A percentile compares a stretch with the other conserved stretches of the same genome.
phyloP scores from a whole-genome alignment of 306 rosid species.

The Bauhinia variegata region DNA sequence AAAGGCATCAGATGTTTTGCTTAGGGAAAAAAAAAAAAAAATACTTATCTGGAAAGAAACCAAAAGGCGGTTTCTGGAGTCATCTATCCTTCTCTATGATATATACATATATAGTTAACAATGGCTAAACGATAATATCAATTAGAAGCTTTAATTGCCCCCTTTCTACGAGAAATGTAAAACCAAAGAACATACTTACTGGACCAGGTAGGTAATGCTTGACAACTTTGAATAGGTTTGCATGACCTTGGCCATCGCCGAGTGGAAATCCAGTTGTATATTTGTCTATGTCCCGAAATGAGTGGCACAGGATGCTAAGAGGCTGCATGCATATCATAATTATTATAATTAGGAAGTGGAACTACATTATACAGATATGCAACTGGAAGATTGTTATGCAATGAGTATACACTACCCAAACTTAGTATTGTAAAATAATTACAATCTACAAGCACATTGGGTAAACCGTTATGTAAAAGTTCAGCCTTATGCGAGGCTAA shows the following conservation, averaged over 20 bases:
- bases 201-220: slow-evolving; percentile 97
- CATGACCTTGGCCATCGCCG: slow-evolving; percentile 90
- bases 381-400: slow-evolving; percentile 9
- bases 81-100: slow-evolving; percentile 1
- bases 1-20: neutral
- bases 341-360: slow-evolving; percentile 16
- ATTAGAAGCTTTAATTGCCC: neutral
- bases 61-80: neutral
- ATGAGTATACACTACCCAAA: slow-evolving; percentile 11
- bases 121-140: neutral
- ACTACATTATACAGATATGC: slow-evolving; percentile 1
- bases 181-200: slow-evolving; percentile 63
- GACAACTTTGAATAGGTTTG: slow-evolving; percentile 72
- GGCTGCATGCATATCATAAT: slow-evolving; percentile 63
- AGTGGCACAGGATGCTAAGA: slow-evolving; percentile 89
- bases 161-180: neutral
- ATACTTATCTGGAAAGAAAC: neutral
- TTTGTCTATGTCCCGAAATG: slow-evolving; percentile 84
- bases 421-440: slow-evolving; percentile 14
- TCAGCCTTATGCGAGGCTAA: slow-evolving; percentile 6
- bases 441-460: slow-evolving; percentile 13
- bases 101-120: neutral
- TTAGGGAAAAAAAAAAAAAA: neutral
- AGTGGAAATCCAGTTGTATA: slow-evolving; percentile 86
- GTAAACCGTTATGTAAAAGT: slow-evolving; percentile 15